phyloP scores from a whole-genome alignment of 352 stramenopile species.

The Ophiocytium majus region DNA sequence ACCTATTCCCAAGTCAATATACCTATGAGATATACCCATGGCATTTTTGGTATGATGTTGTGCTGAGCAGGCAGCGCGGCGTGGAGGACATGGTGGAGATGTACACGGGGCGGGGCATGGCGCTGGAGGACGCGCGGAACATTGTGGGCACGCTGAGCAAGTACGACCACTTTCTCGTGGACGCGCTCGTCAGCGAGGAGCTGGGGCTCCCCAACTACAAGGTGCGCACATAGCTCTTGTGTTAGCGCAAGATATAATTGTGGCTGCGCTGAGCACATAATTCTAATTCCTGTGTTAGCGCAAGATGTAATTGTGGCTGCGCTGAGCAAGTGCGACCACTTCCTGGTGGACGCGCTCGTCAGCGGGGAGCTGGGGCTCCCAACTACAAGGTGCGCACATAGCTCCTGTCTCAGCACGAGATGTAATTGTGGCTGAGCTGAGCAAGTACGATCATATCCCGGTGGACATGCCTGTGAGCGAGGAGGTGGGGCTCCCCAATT shows the following conservation, averaged over 20 bases:
- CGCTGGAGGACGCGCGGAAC: conserved; percentile 70
- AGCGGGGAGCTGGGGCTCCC: conserved; percentile 80
- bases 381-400: conserved; percentile 29
- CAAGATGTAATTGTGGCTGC: conserved; percentile 14
- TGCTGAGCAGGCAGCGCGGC: conserved; percentile 62
- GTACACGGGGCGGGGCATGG: conserved; percentile 81
- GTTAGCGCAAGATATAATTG: too few relatives aligned
- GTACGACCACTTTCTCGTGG: conserved; percentile 79
- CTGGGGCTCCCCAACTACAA: conserved; percentile 67
- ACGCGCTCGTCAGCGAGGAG: conserved; percentile 89
- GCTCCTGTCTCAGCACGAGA: too few relatives aligned
- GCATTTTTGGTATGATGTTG: too few relatives aligned
- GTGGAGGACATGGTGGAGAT: conserved; percentile 86
- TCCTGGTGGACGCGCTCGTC: conserved; percentile 92
- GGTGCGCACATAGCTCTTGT: too few relatives aligned
- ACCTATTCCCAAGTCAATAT: too few relatives aligned
- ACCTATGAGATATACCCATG: too few relatives aligned
- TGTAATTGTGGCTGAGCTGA: conserved; percentile 15
- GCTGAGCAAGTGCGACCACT: conserved; percentile 65
- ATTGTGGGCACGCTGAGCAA: conserved; percentile 34
- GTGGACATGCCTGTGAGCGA: conserved; percentile 90
- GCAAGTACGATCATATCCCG: conserved; percentile 74
- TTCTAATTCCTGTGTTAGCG: too few relatives aligned
- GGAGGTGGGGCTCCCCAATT: conserved; percentile 73
- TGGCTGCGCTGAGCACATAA: too few relatives aligned